Conservation (phyloP, 2,329 filamentous ascomycete species). For the Epichloe scottii region DNA sequence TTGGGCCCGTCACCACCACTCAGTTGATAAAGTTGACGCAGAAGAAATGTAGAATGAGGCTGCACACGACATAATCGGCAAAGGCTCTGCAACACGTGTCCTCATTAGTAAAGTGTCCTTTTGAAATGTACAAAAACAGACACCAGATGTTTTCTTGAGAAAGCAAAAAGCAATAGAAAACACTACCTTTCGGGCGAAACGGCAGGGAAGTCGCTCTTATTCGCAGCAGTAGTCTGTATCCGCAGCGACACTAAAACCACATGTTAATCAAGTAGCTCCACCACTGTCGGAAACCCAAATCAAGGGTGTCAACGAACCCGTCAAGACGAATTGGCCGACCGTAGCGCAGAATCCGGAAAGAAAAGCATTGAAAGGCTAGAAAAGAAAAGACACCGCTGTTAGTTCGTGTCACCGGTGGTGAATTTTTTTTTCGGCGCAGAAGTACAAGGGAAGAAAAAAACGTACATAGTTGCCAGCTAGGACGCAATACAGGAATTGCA, state of each 20-base stretch:
- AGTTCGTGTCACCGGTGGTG: conserved; percentile 7
- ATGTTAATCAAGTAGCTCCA: background rate
- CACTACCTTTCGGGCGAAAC: conserved; percentile 69
- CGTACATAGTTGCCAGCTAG: conserved; percentile 88
- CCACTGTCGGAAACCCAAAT: background rate
- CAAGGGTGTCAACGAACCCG: conserved; percentile 43
- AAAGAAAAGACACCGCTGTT: conserved; percentile 1
- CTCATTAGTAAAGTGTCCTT: background rate
- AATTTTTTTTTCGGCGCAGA: too few species aligned
- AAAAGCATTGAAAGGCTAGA: conserved; percentile 95
- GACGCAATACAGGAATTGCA: conserved; percentile 91
- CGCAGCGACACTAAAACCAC: conserved; percentile 48
- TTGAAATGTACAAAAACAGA: background rate
- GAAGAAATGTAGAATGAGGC: conserved; percentile 94
- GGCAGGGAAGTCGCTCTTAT: conserved; percentile 63
- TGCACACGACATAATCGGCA: conserved; percentile 90
- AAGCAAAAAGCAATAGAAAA: too few species aligned
- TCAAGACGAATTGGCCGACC: conserved; percentile 95
- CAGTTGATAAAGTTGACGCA: conserved; percentile 99
- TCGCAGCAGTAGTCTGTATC: conserved; percentile 80
- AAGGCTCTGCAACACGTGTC: conserved; percentile 54
- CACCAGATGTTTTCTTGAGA: background rate
- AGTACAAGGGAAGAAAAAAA: conserved; percentile 12
- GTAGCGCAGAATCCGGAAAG: conserved; percentile 88
- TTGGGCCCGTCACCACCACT: background rate